phyloP scores from a whole-genome alignment of 1,284 basidiomycete species.

The Cutaneotrichosporon mucoides region DNA sequence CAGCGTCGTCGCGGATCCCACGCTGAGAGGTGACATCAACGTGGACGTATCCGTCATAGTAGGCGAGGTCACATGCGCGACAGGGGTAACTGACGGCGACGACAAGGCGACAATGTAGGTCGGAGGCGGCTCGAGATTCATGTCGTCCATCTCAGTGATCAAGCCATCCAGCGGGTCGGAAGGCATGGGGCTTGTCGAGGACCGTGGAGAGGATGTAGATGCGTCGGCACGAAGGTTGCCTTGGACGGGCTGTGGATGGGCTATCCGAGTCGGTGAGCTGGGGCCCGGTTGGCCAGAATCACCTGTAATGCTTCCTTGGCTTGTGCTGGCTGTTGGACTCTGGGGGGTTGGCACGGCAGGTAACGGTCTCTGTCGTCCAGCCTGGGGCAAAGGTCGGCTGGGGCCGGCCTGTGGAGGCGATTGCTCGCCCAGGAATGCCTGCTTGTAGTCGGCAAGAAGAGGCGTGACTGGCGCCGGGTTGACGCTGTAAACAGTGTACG shows the following conservation, averaged over 20 bases:
- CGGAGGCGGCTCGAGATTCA: neutral
- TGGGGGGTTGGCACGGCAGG: neutral
- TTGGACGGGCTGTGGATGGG: neutral
- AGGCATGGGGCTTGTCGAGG: neutral
- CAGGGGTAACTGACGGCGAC: neutral
- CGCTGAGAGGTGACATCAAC: neutral
- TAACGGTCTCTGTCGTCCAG: neutral
- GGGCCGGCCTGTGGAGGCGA: neutral
- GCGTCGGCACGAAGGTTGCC: neutral
- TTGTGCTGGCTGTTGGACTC: neutral
- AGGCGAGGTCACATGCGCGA: neutral
- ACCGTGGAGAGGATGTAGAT: neutral
- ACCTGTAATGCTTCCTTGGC: too few relatives aligned
- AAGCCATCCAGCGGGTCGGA: neutral
- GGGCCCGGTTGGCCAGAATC: too few relatives aligned
- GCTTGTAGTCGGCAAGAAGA: slow-evolving; percentile 1
- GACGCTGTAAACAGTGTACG: too few relatives aligned
- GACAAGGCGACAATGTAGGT: neutral
- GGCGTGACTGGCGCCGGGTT: neutral
- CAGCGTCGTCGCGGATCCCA: neutral
- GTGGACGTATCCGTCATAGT: neutral
- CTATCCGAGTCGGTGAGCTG: too few relatives aligned
- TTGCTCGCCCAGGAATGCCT: neutral
- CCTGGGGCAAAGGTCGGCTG: neutral
- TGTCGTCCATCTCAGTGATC: neutral